Evolutionary conservation across 176 grass and related monocot genomes (phyloP).

Genomic region (Musa acuminata): DNA sequence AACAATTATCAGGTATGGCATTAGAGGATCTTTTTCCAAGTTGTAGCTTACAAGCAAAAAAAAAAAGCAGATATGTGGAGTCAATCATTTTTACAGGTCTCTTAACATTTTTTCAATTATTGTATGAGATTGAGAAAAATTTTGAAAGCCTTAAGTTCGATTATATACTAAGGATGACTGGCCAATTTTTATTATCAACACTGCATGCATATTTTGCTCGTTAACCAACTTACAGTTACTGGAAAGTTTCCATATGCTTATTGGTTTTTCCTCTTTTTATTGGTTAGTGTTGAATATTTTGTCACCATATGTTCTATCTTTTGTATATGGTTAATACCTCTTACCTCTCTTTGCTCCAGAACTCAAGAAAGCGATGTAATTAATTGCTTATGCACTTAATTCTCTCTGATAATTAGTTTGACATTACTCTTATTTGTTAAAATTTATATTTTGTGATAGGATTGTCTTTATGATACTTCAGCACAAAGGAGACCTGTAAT

Average conservation of each 20-base stretch:
- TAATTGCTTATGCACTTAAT: too few species aligned
- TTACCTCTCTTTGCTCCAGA: too few species aligned
- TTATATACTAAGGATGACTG: background rate
- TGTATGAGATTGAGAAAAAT: too few species aligned
- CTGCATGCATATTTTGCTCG: background rate
- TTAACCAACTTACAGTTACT: background rate
- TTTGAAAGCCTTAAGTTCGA: too few species aligned
- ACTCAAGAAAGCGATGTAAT: too few species aligned
- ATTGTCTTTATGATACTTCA: constrained; percentile 80
- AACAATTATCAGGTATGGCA: constrained; percentile 67
- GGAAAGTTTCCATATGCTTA: background rate
- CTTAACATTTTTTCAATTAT: background rate
- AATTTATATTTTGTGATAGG: constrained; percentile 37
- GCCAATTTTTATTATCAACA: background rate
- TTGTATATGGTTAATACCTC: too few species aligned
- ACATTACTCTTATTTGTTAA: background rate
- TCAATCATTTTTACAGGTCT: background rate
- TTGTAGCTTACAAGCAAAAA: background rate
- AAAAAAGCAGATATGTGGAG: background rate
- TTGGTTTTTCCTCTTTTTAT: background rate
- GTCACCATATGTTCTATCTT: too few species aligned
- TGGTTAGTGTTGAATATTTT: too few species aligned
- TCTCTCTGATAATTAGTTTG: background rate
- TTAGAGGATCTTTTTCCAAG: too few species aligned
- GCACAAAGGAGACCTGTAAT: constrained; percentile 70